These are phyloP conservation scores for Aspergillus nomiae DNA, from an alignment of 2,329 filamentous ascomycete genomes.

Conservation along the genomic window DNA sequence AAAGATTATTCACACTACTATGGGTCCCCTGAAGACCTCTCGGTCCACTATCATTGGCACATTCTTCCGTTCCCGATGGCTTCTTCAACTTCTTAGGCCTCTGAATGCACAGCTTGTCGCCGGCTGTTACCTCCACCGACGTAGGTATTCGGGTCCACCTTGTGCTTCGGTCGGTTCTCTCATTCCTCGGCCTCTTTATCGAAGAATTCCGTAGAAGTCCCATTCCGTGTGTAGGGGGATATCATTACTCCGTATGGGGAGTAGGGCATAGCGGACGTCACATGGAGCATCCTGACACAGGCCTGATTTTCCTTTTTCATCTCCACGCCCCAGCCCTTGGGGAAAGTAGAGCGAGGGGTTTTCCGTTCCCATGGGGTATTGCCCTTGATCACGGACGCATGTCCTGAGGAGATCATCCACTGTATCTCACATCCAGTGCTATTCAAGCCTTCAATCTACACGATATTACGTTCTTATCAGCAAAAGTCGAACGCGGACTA, in stretches of 20 bases:
- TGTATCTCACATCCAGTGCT: not conserved
- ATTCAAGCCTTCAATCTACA: not conserved
- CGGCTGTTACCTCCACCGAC: conserved; percentile 5
- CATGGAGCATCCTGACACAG: conserved; percentile 6
- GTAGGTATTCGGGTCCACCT: conserved; percentile 3
- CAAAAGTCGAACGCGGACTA: conserved; percentile 4
- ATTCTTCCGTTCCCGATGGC: conserved; percentile 3
- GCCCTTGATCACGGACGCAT: not conserved
- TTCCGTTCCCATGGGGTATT: conserved; percentile 11
- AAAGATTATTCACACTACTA: conserved; percentile 1
- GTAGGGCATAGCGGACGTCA: not conserved
- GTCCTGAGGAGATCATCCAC: not conserved
- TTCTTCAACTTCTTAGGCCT: conserved; percentile 1
- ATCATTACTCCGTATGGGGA: conserved; percentile 1
- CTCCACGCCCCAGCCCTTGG: not conserved
- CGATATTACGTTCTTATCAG: not conserved
- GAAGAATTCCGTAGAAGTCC: conserved; percentile 2
- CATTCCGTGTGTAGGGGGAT: not conserved
- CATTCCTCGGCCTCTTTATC: conserved; percentile 5
- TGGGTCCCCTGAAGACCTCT: not conserved
- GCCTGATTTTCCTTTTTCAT: conserved; percentile 8
- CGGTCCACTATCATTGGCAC: conserved; percentile 5
- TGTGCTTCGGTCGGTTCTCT: conserved; percentile 4
- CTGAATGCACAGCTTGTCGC: not conserved
- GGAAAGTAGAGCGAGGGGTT: conserved; percentile 10